A percentile compares a stretch with the other conserved stretches of the same genome.
Evolutionary conservation across 805 yeast species (phyloP).

Genomic region (Jamesozyma gamospora): DNA sequence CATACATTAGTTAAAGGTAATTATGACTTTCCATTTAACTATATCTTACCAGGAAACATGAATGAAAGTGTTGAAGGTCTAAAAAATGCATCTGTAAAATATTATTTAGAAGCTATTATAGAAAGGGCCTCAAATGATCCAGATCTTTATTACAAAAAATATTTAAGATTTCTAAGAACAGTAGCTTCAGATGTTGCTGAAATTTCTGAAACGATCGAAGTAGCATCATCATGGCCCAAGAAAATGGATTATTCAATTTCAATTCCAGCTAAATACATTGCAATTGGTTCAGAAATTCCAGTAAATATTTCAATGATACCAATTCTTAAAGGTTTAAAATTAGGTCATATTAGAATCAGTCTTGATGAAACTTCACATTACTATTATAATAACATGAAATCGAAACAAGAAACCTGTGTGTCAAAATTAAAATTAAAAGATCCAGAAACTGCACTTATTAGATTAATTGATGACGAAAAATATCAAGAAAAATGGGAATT

Average conservation of each 20-base stretch:
- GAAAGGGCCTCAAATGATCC: slow-evolving; percentile 74
- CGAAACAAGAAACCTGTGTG: slow-evolving; percentile 53
- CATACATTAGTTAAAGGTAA: slow-evolving; percentile 59
- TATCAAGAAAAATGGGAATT: slow-evolving; percentile 67
- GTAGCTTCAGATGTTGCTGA: slow-evolving; percentile 81
- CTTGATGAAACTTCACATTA: slow-evolving; percentile 60
- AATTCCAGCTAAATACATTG: slow-evolving; percentile 79
- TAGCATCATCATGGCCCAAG: slow-evolving; percentile 91
- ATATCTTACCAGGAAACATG: slow-evolving; percentile 72
- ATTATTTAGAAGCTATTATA: slow-evolving; percentile 65
- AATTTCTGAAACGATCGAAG: slow-evolving; percentile 81
- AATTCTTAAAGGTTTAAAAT: slow-evolving; percentile 61
- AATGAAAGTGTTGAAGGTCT: slow-evolving; percentile 88
- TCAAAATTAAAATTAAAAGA: slow-evolving; percentile 39
- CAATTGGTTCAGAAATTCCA: slow-evolving; percentile 74
- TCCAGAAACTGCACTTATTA: slow-evolving; percentile 30
- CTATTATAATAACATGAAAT: slow-evolving; percentile 51
- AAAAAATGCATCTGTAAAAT: slow-evolving; percentile 64
- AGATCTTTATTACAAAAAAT: slow-evolving; percentile 56
- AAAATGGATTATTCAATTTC: slow-evolving; percentile 85
- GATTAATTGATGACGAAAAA: slow-evolving; percentile 21
- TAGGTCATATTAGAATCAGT: slow-evolving; percentile 64
- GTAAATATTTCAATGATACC: slow-evolving; percentile 69
- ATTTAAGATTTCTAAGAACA: slow-evolving; percentile 74
- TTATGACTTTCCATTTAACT: slow-evolving; percentile 83